These are phyloP conservation scores for Zalaria sp. DNA, from an alignment of 2,329 filamentous ascomycete genomes.

Conservation along the genomic window DNA sequence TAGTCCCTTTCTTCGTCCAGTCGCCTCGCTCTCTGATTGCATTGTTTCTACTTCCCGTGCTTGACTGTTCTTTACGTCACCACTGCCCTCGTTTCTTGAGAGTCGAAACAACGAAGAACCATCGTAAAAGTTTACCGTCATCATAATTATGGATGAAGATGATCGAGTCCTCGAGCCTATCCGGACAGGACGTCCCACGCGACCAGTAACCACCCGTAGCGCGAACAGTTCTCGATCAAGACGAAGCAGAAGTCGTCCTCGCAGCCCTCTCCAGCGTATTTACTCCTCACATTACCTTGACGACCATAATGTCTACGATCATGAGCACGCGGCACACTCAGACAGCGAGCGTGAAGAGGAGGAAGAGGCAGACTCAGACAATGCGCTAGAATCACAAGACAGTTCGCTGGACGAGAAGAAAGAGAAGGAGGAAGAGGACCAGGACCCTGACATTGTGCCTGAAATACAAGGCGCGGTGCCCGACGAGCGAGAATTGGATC, in stretches of 20 bases:
- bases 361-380: slow-evolving; percentile 3
- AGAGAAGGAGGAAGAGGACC: slow-evolving; percentile 4
- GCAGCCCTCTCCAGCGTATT: slow-evolving; percentile 11
- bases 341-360: slow-evolving; percentile 4
- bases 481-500: not conserved
- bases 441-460: slow-evolving; percentile 4
- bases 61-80: not conserved
- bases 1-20: not conserved
- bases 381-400: slow-evolving; percentile 1
- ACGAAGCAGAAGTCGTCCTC: slow-evolving; percentile 8
- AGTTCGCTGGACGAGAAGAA: slow-evolving; percentile 4
- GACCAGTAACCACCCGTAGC: not conserved
- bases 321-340: slow-evolving; percentile 4
- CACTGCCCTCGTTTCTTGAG: not conserved
- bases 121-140: not conserved
- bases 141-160: not conserved
- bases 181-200: slow-evolving; percentile 4
- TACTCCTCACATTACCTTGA: slow-evolving; percentile 20
- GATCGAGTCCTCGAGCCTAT: slow-evolving; percentile 3
- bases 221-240: slow-evolving; percentile 6
- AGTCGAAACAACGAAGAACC: not conserved
- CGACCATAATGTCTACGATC: slow-evolving; percentile 16
- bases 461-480: not conserved
- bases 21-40: not conserved
- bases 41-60: not conserved